phyloP scores from a whole-genome alignment of 805 yeast genomes.

The Saccharomyces eubayanus region DNA sequence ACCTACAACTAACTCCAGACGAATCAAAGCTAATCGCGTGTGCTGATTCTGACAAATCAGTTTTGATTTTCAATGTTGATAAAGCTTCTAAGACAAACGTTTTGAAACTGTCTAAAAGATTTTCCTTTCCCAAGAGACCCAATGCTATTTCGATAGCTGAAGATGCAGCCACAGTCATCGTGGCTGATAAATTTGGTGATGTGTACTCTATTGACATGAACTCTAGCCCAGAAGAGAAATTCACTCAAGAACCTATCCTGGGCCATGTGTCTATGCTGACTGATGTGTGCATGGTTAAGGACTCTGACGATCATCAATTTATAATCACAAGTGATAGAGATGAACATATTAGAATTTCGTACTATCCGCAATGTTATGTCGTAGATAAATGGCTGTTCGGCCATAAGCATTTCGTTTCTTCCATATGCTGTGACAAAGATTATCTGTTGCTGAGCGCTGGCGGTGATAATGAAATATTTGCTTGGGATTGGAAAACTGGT shows the following conservation, averaged over 20 bases:
- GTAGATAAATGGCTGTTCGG: slow-evolving; percentile 82
- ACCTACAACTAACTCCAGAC: slow-evolving; percentile 44
- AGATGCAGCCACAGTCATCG: slow-evolving; percentile 44
- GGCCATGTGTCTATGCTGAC: slow-evolving; percentile 98
- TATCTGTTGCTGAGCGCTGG: slow-evolving; percentile 70
- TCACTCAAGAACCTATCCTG: slow-evolving; percentile 49
- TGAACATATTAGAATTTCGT: slow-evolving; percentile 83
- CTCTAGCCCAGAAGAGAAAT: slow-evolving; percentile 33
- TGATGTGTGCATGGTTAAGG: slow-evolving; percentile 38
- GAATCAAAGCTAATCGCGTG: slow-evolving; percentile 54
- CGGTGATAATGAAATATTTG: slow-evolving; percentile 67
- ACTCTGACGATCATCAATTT: slow-evolving; percentile 34
- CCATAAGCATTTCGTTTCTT: slow-evolving; percentile 74
- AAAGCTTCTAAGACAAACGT: slow-evolving; percentile 30
- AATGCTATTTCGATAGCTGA: slow-evolving; percentile 59
- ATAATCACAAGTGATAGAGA: slow-evolving; percentile 86
- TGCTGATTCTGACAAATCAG: slow-evolving; percentile 79
- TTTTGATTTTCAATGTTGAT: slow-evolving; percentile 46
- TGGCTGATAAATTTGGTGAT: slow-evolving; percentile 96
- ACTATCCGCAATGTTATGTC: slow-evolving; percentile 68
- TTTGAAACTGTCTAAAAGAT: slow-evolving; percentile 52
- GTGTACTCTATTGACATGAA: slow-evolving; percentile 57
- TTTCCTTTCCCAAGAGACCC: slow-evolving; percentile 87
- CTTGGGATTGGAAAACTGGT: slow-evolving; percentile 74
- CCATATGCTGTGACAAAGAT: slow-evolving; percentile 44